Evolutionary conservation across 2,329 filamentous ascomycete species (phyloP), one percentile per base, ranked within the genome.

Genomic region (Cordyceps cicadae): DNA sequence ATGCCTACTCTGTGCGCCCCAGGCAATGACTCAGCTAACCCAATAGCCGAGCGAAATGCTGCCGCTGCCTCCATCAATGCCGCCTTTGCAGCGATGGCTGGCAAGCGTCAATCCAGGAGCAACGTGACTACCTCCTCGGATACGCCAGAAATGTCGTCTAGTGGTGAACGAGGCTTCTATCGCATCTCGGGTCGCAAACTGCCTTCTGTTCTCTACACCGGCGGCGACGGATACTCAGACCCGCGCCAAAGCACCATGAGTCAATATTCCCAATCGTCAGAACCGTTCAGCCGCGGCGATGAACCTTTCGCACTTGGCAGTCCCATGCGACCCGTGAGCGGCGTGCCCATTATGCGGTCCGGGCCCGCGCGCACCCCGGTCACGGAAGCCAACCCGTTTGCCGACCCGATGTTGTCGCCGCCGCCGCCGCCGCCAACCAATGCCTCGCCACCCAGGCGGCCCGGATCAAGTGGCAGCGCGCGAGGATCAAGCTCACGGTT

Each of bases 151-250:
- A 68, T 67, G 17, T 69, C 70, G 48, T 74, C 75, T 41, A 71
- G 69, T 26, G 77, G 75, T 32, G 84, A 87, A 67, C 75, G 77
- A 63, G 82, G 84, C 0, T 88, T 88, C 69, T 82, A 86, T 63
- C 81, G 84, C 34, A 81, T 88, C 2, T 86, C 85, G 6, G 86
- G 86, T 63, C 80, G 80, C 67, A 88, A 87, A 67, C 70, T 88
- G 61, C 81, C 83, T 3, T 84, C 86, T 2, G 85, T 87, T 11
- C 72, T 88, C 43, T 77, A 83, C 62, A 77, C 76, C 52, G 85
- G 85, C 15, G 85, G 85, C 6, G 85, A 87, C 67, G 85, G 85
- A 1, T 87, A 84, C 70, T 78, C 78, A 21, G 83, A 83, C 62
- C 78, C 75, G 9, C 70, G 73, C 5, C 70, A 71, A 56, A 77